Base-by-base conservation (phyloP, 1,284 basidiomycete genomes). In the Ceraceosorus guamensis region DNA sequence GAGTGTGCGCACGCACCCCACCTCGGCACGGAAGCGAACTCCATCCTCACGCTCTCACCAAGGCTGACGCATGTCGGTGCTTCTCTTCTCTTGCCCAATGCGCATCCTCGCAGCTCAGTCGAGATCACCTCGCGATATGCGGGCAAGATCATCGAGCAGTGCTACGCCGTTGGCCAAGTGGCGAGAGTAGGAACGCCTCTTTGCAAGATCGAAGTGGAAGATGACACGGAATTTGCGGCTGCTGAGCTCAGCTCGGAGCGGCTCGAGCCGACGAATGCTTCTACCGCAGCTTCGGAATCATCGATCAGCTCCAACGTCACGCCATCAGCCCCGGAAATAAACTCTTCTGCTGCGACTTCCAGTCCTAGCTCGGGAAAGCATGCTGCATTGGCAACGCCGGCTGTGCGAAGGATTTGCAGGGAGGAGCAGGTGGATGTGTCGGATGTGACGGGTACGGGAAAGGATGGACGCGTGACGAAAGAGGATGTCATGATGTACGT, bases 91-190 rank as follows among this genome's bases (percentile, higher is more conserved):
- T 7, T 35, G 18, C 50, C 7, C 4, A 2, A 2, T 48, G 32
- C 41, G 43, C 41, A 37, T 47, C 1, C 32, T 41, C 37, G 37
- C 37, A 41, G 37, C 50, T 89, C 86, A 66, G 91, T 95, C 31
- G 91, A 95, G 75, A 89, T 95, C 59, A 95, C 91, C 0, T 87
- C 86, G 56, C 89, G 91, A 0, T 91, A 83, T 67, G 85, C 90
- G 35, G 91, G 91, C 2, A 80, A 83, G 34, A 80, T 95, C 47
- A 84, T 81, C 57, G 80, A 85, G 54, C 78, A 93, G 14, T 81
- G 88, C 5, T 87, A 89, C 30, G 80, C 85, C 61, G 87, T 87
- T 63, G 91, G 91, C 16, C 83, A 89, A 66, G 83, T 91, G 11
- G 87, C 89, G 39, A 90, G 89, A 72, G 91, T 95, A 14, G 91